Evolutionary conservation across 805 yeast species (phyloP).

Genomic region (Isabelozyma pseudorhagii): DNA sequence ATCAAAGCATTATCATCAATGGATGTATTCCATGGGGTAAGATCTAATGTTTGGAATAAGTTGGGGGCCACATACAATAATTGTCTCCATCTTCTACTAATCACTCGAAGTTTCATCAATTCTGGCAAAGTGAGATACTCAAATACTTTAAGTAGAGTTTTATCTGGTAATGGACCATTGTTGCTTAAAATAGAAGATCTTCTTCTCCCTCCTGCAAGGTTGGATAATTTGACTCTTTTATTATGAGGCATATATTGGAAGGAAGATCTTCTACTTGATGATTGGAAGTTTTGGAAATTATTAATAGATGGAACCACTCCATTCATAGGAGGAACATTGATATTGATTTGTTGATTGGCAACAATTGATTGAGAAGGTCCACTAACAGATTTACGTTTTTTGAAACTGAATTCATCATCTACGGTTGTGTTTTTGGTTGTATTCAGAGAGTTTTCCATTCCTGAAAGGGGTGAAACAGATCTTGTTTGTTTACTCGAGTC

Average conservation of each 20-base stretch:
- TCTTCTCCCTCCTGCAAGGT: conserved; percentile 42
- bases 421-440: neutral
- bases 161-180: conserved; percentile 59
- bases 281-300: conserved; percentile 22
- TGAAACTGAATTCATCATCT: neutral
- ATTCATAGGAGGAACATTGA: conserved; percentile 38
- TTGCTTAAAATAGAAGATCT: conserved; percentile 56
- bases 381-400: conserved; percentile 2
- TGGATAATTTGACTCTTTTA: conserved; percentile 49
- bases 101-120: conserved; percentile 56
- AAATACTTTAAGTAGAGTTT: conserved; percentile 52
- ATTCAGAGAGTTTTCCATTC: neutral
- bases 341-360: conserved; percentile 2
- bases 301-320: conserved; percentile 32
- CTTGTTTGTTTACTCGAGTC: neutral
- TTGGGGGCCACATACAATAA: conserved; percentile 55
- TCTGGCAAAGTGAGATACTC: conserved; percentile 51
- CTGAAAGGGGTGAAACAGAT: conserved; percentile 4
- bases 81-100: conserved; percentile 69
- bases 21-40: conserved; percentile 59
- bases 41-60: conserved; percentile 50
- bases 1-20: conserved; percentile 57
- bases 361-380: neutral
- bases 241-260: conserved; percentile 56
- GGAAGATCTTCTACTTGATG: conserved; percentile 11